Percentiles rank a stretch among this genome's conserved stretches.
Evolutionary conservation across 305 asterid species (phyloP).

Genomic region (Fraxinus floribunda): DNA sequence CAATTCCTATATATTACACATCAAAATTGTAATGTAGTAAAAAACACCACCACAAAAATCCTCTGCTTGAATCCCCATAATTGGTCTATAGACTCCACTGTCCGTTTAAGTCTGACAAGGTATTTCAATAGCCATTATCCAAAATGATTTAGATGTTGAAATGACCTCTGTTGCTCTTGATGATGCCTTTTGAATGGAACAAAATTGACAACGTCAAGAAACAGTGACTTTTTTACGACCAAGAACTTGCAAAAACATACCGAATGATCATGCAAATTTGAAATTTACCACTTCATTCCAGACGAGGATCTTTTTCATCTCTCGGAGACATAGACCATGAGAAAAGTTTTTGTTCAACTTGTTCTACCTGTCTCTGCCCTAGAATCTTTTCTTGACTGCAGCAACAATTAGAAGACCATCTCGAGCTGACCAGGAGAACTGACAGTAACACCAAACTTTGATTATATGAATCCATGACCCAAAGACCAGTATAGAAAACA

Average conservation of each 20-base stretch:
- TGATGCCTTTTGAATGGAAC: neutral
- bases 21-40: conserved; percentile 25
- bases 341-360: neutral
- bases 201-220: conserved; percentile 6
- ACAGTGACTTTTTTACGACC: neutral
- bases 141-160: neutral
- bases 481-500: neutral
- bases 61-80: neutral
- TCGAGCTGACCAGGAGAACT: neutral
- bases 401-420: neutral
- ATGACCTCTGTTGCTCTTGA: neutral
- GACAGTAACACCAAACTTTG: neutral
- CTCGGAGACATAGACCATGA: neutral
- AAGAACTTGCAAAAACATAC: conserved; percentile 5
- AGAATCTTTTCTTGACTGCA: neutral
- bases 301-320: neutral
- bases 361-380: neutral
- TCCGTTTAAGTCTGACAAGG: neutral
- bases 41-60: conserved; percentile 1
- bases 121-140: neutral
- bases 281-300: neutral
- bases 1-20: conserved; percentile 21
- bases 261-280: neutral
- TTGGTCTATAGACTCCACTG: neutral
- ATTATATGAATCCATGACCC: neutral